A percentile compares a stretch with the other conserved stretches of the same genome.
These are phyloP conservation scores for bread wheat (Triticum aestivum) DNA, from an alignment of 176 grass and related monocot genomes.

Conservation along the genomic window DNA sequence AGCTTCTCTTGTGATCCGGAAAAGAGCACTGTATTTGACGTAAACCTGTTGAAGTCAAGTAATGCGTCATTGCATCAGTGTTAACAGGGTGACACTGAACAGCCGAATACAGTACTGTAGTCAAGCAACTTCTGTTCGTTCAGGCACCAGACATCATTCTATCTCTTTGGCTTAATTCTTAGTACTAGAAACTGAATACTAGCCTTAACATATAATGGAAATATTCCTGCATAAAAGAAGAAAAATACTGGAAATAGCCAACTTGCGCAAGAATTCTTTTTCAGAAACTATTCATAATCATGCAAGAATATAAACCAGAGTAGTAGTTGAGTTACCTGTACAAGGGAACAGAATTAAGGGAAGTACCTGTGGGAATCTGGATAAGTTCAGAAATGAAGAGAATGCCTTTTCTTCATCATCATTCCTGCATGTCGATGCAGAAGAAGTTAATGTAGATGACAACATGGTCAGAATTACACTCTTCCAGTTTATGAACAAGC, in stretches of 20 bases:
- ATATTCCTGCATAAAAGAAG: background rate
- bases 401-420: conserved; percentile 62
- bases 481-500: background rate
- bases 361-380: conserved; percentile 83
- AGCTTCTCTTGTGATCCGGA: conserved; percentile 68
- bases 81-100: background rate
- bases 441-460: background rate
- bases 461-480: background rate
- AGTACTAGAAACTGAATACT: background rate
- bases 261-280: background rate
- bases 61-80: conserved; percentile 12
- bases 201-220: background rate
- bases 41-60: conserved; percentile 54
- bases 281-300: background rate
- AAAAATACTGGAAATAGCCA: background rate
- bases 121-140: background rate
- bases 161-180: background rate
- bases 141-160: background rate
- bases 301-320: conserved; percentile 6
- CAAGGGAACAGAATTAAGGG: background rate
- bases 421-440: conserved; percentile 45
- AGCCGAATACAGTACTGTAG: background rate
- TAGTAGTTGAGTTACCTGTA: background rate
- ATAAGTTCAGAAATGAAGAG: conserved; percentile 60
- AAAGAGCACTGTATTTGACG: conserved; percentile 86